Evolutionary conservation across 225 moss, liverwort and hornwort genomes (phyloP).

Genomic region (Rhytidiadelphus loreus): DNA sequence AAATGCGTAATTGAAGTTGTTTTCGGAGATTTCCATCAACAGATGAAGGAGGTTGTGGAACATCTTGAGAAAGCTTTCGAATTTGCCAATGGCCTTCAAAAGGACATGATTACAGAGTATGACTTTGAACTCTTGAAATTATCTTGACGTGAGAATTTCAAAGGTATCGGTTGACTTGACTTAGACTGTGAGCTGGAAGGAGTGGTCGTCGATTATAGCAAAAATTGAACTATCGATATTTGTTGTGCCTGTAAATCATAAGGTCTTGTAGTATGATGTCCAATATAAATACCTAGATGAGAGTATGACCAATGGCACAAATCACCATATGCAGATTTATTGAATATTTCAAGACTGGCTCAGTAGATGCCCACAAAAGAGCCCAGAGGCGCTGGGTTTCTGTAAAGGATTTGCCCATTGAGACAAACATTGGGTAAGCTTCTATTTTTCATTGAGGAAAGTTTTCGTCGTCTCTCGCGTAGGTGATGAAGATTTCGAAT

Average conservation of each 20-base stretch:
- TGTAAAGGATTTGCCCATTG: slow-evolving; percentile 10
- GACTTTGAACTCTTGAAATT: background rate
- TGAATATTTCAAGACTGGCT: slow-evolving; percentile 47
- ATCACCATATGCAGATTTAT: slow-evolving; percentile 27
- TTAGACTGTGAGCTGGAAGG: background rate
- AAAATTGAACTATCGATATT: background rate
- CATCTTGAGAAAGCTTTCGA: slow-evolving; percentile 36
- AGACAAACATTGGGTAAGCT: slow-evolving; percentile 60
- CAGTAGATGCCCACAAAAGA: slow-evolving; percentile 48
- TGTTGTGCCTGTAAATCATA: background rate
- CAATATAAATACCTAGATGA: background rate
- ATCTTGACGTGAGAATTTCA: background rate
- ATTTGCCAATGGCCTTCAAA: slow-evolving; percentile 30
- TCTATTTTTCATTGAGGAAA: background rate
- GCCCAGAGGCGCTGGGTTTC: slow-evolving; percentile 48
- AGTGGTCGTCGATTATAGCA: background rate
- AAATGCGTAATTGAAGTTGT: slow-evolving; percentile 53
- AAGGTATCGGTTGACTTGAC: background rate
- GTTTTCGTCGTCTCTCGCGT: background rate
- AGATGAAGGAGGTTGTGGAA: slow-evolving; percentile 35
- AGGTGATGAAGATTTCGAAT: background rate
- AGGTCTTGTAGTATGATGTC: background rate
- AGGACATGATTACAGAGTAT: slow-evolving; percentile 40
- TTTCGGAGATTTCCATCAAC: slow-evolving; percentile 41
- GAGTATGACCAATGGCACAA: background rate